A percentile compares a stretch with the other conserved stretches of the same genome.
phyloP scores from a whole-genome alignment of 1,284 basidiomycete species.

The Austroboletus novae-zelandiae region DNA sequence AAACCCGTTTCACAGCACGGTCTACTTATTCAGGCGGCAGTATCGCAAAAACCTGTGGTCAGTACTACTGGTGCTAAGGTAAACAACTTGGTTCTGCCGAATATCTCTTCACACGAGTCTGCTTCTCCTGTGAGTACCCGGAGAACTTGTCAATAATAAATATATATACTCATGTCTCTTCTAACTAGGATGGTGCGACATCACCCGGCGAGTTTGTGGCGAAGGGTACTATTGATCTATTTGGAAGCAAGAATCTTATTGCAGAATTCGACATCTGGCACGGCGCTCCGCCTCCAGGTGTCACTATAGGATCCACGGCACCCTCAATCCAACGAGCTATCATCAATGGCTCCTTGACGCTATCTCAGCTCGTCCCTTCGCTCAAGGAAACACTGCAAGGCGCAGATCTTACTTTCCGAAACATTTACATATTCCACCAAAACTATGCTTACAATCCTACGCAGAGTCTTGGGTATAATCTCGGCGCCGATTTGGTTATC shows the following conservation, averaged over 20 bases:
- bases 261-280: constrained; percentile 11
- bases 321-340: constrained; percentile 7
- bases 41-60: not conserved
- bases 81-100: not conserved
- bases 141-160: not conserved
- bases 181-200: not conserved
- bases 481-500: constrained; percentile 6
- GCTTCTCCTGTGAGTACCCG: constrained; percentile 2
- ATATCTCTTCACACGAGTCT: not conserved
- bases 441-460: constrained; percentile 8
- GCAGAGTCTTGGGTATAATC: constrained; percentile 2
- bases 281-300: constrained; percentile 6
- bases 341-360: constrained; percentile 4
- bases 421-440: constrained; percentile 11
- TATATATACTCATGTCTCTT: not conserved
- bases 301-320: constrained; percentile 1
- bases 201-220: constrained; percentile 4
- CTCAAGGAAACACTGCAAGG: not conserved
- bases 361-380: constrained; percentile 8
- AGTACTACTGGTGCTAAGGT: not conserved
- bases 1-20: constrained; percentile 4
- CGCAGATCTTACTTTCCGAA: constrained; percentile 2
- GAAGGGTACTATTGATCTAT: constrained; percentile 8
- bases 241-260: constrained; percentile 2
- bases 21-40: not conserved